Conservation (phyloP, 257 asterid genomes). For the Solanum commersonii region DNA sequence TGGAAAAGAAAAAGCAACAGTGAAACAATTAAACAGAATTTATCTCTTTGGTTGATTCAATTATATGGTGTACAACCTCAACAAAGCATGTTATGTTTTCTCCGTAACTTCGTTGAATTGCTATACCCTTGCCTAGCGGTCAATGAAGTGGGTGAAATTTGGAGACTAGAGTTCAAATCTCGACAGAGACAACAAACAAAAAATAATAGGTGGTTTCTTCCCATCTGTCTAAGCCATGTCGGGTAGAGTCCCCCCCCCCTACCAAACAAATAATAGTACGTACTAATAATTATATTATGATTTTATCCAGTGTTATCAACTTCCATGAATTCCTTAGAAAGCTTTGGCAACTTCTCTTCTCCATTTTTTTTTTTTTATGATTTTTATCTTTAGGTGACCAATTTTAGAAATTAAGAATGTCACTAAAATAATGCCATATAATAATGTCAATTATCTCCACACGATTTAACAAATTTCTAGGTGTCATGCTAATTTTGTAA, state of each 20-base stretch:
- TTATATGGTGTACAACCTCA: too few species aligned
- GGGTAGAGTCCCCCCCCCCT: background rate
- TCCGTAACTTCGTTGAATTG: background rate
- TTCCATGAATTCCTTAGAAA: background rate
- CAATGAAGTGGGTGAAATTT: background rate
- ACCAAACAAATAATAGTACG: background rate
- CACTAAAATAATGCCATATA: background rate
- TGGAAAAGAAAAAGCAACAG: background rate
- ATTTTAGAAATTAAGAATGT: background rate
- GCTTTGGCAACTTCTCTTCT: background rate
- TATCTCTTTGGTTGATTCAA: background rate
- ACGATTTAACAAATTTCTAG: background rate
- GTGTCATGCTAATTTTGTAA: background rate
- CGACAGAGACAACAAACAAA: background rate
- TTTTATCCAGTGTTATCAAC: background rate
- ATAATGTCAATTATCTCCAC: background rate
- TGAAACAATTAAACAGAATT: background rate
- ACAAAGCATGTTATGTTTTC: background rate
- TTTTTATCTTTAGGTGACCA: background rate
- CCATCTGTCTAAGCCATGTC: background rate
- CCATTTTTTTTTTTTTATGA: too few species aligned
- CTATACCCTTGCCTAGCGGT: background rate
- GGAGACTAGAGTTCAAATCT: background rate
- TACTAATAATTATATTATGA: background rate
- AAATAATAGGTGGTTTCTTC: background rate